These are phyloP conservation scores for Pseudocercospora ulei DNA, from an alignment of 2,329 filamentous ascomycete genomes.

Conservation along the genomic window DNA sequence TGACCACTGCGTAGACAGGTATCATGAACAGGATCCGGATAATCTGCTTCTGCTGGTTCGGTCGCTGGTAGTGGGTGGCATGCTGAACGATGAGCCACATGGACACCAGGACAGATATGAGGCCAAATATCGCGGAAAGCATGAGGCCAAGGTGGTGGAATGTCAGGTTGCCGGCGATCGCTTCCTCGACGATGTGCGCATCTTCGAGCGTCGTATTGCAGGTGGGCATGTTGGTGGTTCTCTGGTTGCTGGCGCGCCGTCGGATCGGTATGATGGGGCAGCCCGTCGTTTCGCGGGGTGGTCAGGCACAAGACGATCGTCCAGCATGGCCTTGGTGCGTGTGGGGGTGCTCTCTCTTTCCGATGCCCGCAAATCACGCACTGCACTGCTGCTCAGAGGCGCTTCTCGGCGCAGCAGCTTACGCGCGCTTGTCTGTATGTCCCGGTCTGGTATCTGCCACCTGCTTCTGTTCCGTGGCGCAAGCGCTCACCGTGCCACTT, in stretches of 20 bases:
- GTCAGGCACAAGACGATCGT: slow-evolving; percentile 3
- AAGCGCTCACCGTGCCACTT: slow-evolving; percentile 6
- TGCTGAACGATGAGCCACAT: slow-evolving; percentile 49
- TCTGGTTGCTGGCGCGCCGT: too few relatives aligned
- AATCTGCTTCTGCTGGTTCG: slow-evolving; percentile 57
- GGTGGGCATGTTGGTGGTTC: slow-evolving; percentile 20
- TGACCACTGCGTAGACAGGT: slow-evolving; percentile 65
- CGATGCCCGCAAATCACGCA: too few relatives aligned
- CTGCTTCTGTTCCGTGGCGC: slow-evolving; percentile 2
- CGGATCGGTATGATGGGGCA: neutral
- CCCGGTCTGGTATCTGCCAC: slow-evolving; percentile 5
- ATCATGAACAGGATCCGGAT: slow-evolving; percentile 86
- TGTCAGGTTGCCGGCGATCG: slow-evolving; percentile 47
- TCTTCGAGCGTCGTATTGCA: slow-evolving; percentile 47
- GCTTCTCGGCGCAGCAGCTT: slow-evolving; percentile 1
- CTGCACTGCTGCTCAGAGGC: neutral
- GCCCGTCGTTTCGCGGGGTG: neutral
- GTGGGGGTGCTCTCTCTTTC: neutral
- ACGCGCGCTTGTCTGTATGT: neutral
- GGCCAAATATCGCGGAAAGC: slow-evolving; percentile 46
- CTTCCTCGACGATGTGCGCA: slow-evolving; percentile 37
- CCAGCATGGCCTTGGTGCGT: slow-evolving; percentile 6
- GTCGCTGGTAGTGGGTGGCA: slow-evolving; percentile 51
- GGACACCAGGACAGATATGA: slow-evolving; percentile 45
- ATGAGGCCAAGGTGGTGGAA: slow-evolving; percentile 51